These are phyloP conservation scores for Clitopilus hobsonii DNA, from an alignment of 768 basidiomycete genomes.

Conservation along the genomic window DNA sequence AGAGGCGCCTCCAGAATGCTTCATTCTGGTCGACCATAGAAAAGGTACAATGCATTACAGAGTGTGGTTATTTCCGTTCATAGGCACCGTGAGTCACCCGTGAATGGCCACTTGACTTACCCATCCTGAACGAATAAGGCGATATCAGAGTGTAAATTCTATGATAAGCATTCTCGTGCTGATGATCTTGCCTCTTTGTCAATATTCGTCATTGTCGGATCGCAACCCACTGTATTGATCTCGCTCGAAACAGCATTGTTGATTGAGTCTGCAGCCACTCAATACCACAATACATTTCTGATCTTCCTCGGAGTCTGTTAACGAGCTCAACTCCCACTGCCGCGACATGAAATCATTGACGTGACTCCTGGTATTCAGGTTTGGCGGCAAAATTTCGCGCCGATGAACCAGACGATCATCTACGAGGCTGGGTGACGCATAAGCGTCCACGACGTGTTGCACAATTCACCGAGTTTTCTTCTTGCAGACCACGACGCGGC, in stretches of 20 bases:
- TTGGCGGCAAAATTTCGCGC: neutral
- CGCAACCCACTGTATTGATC: too few species aligned
- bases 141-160: too few species aligned
- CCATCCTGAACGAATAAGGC: too few species aligned
- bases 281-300: too few species aligned
- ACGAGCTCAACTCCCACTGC: too few species aligned
- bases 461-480: neutral
- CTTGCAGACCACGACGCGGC: neutral
- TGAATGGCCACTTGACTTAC: too few species aligned
- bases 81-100: too few species aligned
- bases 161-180: neutral
- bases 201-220: too few species aligned
- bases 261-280: too few species aligned
- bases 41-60: too few species aligned
- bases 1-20: neutral
- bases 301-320: neutral
- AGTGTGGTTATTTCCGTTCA: neutral
- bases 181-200: neutral
- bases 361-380: neutral
- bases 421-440: neutral
- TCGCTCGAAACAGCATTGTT: too few species aligned
- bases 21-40: too few species aligned
- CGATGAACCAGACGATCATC: neutral
- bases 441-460: neutral
- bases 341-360: neutral